Evolutionary conservation across 2,329 filamentous ascomycete genomes (phyloP).

Genomic region (Xylaria multiplex): DNA sequence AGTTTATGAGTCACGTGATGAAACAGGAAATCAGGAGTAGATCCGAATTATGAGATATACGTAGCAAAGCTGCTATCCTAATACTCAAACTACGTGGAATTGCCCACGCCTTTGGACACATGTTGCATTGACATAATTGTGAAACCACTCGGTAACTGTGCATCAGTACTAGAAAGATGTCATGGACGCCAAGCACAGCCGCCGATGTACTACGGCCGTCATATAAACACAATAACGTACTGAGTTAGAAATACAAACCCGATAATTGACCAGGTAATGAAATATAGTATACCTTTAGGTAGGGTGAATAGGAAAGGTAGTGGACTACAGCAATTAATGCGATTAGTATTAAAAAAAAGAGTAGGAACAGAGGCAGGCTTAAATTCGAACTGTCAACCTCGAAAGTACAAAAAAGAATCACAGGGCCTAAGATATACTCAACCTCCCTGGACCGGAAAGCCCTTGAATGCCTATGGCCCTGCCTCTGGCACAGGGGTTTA

Average conservation of each 20-base stretch:
- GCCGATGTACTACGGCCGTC: too few relatives aligned
- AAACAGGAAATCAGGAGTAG: constrained; percentile 35
- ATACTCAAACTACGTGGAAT: neutral
- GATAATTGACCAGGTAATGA: too few relatives aligned
- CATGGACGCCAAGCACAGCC: too few relatives aligned
- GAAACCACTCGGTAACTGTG: neutral
- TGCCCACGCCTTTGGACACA: neutral
- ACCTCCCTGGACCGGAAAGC: constrained; percentile 13
- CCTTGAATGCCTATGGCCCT: constrained; percentile 17
- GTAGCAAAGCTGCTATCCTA: neutral
- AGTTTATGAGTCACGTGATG: constrained; percentile 39
- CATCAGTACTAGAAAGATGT: too few relatives aligned
- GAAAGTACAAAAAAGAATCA: constrained; percentile 16
- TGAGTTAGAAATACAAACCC: too few relatives aligned
- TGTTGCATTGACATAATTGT: neutral
- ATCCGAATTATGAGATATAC: constrained; percentile 35
- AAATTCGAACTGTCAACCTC: constrained; percentile 4
- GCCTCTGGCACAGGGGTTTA: constrained; percentile 18
- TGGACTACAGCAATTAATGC: too few relatives aligned
- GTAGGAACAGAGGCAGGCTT: too few relatives aligned
- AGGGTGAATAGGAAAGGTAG: too few relatives aligned
- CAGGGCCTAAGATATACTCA: constrained; percentile 1
- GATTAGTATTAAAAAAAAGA: too few relatives aligned
- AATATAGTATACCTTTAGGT: too few relatives aligned
- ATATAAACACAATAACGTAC: too few relatives aligned